phyloP scores from a whole-genome alignment of 768 basidiomycete species.

The Mycena pura region DNA sequence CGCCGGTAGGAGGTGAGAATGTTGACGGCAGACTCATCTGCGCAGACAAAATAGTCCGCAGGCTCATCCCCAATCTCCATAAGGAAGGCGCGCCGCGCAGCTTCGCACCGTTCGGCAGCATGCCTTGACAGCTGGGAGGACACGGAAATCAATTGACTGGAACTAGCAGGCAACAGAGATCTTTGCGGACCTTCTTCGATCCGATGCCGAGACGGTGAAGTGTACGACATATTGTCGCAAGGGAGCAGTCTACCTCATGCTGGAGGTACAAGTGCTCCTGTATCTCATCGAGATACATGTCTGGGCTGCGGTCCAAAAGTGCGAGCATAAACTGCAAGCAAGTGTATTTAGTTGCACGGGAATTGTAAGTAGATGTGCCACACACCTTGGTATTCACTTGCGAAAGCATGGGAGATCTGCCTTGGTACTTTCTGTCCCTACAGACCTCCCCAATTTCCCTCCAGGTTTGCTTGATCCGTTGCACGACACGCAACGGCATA shows the following conservation, averaged over 20 bases:
- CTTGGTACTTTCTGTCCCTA: constrained; percentile 1
- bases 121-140: not conserved
- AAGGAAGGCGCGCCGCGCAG: not conserved
- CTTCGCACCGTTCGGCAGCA: not conserved
- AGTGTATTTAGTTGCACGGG: not conserved
- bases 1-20: constrained; percentile 7
- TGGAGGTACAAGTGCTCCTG: too few species aligned
- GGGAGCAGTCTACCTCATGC: too few species aligned
- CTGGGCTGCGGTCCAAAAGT: too few species aligned
- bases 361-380: not conserved
- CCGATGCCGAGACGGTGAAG: not conserved
- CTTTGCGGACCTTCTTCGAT: not conserved
- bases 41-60: too few species aligned
- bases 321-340: too few species aligned
- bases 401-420: constrained; percentile 9
- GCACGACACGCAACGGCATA: too few species aligned
- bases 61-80: too few species aligned
- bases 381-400: not conserved
- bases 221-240: not conserved
- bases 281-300: too few species aligned
- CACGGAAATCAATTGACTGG: not conserved
- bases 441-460: too few species aligned
- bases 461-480: too few species aligned
- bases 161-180: not conserved
- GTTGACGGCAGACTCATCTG: too few species aligned